Evolutionary conservation across 2,329 filamentous ascomycete genomes (phyloP), one percentile per base, ranked within the genome.

Genomic region (Fusarium sp.): DNA sequence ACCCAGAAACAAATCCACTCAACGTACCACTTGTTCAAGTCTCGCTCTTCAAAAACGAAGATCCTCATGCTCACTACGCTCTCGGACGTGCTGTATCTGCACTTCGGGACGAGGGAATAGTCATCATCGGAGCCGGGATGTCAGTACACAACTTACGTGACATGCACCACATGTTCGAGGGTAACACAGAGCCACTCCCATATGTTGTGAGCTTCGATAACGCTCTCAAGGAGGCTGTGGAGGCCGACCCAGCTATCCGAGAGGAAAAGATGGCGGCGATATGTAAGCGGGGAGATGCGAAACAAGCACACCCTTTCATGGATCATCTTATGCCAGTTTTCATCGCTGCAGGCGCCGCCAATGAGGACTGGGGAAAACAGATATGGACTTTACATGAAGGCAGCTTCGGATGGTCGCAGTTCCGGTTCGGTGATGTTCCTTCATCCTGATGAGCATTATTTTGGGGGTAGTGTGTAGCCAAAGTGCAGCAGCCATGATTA

Each of bases 101-200:
- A n/a, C 86, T 95, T 3, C 88, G 93, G 21, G 89, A 93, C 21
- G 88, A 93, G 60, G 89, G 89, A 23, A 86, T 94, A 58, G 85
- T 92, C 54, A 90, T 95, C 67, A 88, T 95, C 50, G 89, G 88
- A 30, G 92, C 91, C 1, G 93, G 93, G 16, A 94, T 94, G 92
- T 91, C 92, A 1, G 92, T 93, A 28, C 92, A 93, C 75, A 93
- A 93, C 74, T 83, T 93, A 40, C 85, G 88, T 2, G 89, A 93
- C 19, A 83, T 84, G 73, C 68, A 75, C 30, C 64, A 68, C 46
- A 72, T 80, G 74, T 76, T 71, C 18, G 73, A 77, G 46, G 85
- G 84, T 12, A 81, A 85, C 50, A 81, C 83, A 16, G 63, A 69
- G 15, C 86, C 88, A 1, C 70, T 90, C 75, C 87, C 89, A 16